A percentile compares a stretch with the other conserved stretches of the same genome.
These are phyloP conservation scores for Rhododendron simsii DNA, from an alignment of 148 eudicot genomes.

Conservation along the genomic window DNA sequence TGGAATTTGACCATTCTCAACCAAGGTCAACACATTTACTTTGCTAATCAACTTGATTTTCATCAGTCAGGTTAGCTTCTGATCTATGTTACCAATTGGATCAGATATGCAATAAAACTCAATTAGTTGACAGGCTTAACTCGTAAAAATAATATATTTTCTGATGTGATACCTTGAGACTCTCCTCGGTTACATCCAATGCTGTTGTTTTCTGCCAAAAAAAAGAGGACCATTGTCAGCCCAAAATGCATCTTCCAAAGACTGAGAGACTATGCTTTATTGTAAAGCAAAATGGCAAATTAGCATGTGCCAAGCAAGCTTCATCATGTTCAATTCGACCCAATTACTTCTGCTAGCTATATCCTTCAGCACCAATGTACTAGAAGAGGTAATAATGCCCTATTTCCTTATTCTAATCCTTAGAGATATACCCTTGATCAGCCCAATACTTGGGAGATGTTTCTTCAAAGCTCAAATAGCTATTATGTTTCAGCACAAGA, in stretches of 20 bases:
- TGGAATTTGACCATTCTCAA: not conserved
- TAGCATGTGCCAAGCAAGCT: not conserved
- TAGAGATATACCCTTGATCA: not conserved
- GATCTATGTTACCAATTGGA: not conserved
- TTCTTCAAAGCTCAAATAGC: not conserved
- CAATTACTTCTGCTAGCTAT: not conserved
- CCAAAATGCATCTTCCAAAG: conserved; percentile 1
- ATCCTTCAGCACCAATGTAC: not conserved
- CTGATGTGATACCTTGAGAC: conserved; percentile 60
- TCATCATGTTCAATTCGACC: not conserved
- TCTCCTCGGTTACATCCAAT: conserved; percentile 68
- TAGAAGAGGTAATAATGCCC: not conserved
- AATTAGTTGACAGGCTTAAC: not conserved
- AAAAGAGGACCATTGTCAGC: conserved; percentile 9
- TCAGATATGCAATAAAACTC: not conserved
- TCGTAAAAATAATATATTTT: not conserved
- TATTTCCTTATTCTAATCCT: not conserved
- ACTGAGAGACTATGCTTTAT: not conserved
- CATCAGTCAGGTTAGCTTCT: conserved; percentile 1
- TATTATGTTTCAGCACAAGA: not conserved
- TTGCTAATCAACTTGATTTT: not conserved
- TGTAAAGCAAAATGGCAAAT: not conserved
- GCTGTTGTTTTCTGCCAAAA: conserved; percentile 74
- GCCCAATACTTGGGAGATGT: not conserved
- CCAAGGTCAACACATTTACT: not conserved